Base-by-base conservation (phyloP, 177 flowering plant genomes). In the Tripterygium wilfordii region DNA sequence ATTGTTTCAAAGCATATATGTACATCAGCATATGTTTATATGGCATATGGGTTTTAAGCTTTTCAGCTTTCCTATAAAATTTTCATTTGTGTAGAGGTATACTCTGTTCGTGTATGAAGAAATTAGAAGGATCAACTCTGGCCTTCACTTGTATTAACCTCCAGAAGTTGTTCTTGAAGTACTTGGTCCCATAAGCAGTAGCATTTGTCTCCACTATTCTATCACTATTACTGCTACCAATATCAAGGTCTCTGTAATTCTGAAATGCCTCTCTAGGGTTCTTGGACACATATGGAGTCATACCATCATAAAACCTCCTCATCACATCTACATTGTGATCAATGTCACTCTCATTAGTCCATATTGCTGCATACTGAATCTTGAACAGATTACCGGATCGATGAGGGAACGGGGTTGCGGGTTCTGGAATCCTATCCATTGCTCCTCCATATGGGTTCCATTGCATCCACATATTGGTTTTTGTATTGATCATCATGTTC, bases 291-390 rank as follows among this genome's bases (percentile, higher is more conserved):
- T 32, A 32, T 32, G 36, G 14, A 5, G 9, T n/a, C 36, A 32
- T 32, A 9, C 8, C 36, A 5, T 32, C 36, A 12, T 32, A n/a
- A n/a, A n/a, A n/a, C n/a, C n/a, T n/a, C n/a, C n/a, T n/a, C n/a
- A n/a, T n/a, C n/a, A n/a, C n/a, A n/a, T n/a, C n/a, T n/a, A n/a
- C n/a, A n/a, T n/a, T n/a, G n/a, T n/a, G n/a, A n/a, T n/a, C n/a
- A n/a, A n/a, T n/a, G n/a, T n/a, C n/a, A n/a, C n/a, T n/a, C n/a
- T n/a, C n/a, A n/a, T n/a, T n/a, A n/a, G n/a, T n/a, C n/a, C n/a
- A n/a, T n/a, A n/a, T n/a, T n/a, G n/a, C 42, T 19, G 42, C 19
- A 38, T 38, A 38, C 21, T 38, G 21, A 19, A 8, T 38, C 42
- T 8, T 38, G 20, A 8, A 38, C 42, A 38, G 13, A 19, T 38